A percentile compares a stretch with the other conserved stretches of the same genome.
These are phyloP conservation scores for Skeletonema marinoi DNA, from an alignment of 108 stramenopile species.

Conservation along the genomic window DNA sequence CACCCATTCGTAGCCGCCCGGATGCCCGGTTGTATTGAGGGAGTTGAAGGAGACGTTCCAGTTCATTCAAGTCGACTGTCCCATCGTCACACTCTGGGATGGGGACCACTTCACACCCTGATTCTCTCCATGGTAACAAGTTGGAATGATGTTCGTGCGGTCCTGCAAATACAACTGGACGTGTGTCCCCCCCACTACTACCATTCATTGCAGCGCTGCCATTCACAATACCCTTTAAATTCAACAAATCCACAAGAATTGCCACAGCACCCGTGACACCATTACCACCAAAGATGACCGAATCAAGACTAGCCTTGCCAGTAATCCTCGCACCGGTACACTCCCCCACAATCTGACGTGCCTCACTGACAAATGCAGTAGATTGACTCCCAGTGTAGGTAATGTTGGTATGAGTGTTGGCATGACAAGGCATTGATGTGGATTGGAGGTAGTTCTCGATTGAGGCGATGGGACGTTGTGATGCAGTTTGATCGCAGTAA, in stretches of 20 bases:
- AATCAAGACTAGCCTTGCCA: conserved; percentile 86
- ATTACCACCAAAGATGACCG: conserved; percentile 93
- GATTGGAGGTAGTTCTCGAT: conserved; percentile 71
- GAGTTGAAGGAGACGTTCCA: conserved; percentile 68
- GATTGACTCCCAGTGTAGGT: conserved; percentile 87
- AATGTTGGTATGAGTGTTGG: conserved; percentile 94
- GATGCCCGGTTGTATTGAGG: conserved; percentile 39
- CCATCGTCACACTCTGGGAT: conserved; percentile 48
- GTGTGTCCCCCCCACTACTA: conserved; percentile 3
- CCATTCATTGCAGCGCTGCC: not conserved
- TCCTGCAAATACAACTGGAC: conserved; percentile 87
- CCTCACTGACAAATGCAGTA: conserved; percentile 91
- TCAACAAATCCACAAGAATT: conserved; percentile 72
- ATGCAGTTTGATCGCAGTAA: conserved; percentile 89
- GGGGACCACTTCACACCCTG: conserved; percentile 75
- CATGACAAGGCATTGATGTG: conserved; percentile 84
- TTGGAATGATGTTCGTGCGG: conserved; percentile 98
- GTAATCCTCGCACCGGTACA: conserved; percentile 83
- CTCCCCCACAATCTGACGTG: conserved; percentile 90
- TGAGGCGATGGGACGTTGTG: conserved; percentile 68
- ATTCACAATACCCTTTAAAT: conserved; percentile 24
- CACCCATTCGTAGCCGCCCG: conserved; percentile 74
- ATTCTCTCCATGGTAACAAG: conserved; percentile 96
- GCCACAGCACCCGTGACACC: conserved; percentile 94
- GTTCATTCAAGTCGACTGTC: conserved; percentile 68